Conservation (phyloP, 139 green algal species). For the Chlamydomonas sp. region DNA sequence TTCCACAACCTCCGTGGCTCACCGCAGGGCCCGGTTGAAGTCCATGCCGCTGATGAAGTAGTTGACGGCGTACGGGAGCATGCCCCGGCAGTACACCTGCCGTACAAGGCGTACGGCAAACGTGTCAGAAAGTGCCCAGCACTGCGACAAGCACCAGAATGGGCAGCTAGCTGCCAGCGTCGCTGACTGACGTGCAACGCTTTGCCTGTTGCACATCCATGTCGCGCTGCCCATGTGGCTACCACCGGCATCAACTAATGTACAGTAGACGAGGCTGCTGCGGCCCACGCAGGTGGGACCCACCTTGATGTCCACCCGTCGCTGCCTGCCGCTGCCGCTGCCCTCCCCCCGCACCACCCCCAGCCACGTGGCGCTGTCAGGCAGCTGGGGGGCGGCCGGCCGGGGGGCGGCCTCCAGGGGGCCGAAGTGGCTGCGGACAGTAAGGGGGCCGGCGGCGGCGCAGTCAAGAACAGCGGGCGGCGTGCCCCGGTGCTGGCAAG, state of each 20-base stretch:
- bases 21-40: slow-evolving; percentile 53
- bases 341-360: slow-evolving; percentile 2
- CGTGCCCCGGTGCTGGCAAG: no score
- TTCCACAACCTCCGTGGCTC: neutral
- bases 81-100: slow-evolving; percentile 22
- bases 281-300: neutral
- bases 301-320: slow-evolving; percentile 76
- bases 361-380: neutral
- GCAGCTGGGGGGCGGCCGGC: neutral
- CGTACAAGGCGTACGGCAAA: no score
- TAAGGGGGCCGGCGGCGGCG: no score
- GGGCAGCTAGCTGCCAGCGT: no score
- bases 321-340: slow-evolving; percentile 33
- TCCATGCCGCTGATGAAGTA: slow-evolving; percentile 52
- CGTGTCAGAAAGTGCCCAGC: no score
- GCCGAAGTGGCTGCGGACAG: neutral
- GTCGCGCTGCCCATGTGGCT: no score
- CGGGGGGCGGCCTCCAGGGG: neutral
- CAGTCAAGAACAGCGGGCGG: no score
- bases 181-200: no score
- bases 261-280: no score
- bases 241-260: no score
- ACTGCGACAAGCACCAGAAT: no score
- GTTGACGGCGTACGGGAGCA: slow-evolving; percentile 50
- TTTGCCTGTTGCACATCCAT: no score